These are phyloP conservation scores for Aureoboletus auriporus DNA, from an alignment of 768 basidiomycete genomes.

Conservation along the genomic window DNA sequence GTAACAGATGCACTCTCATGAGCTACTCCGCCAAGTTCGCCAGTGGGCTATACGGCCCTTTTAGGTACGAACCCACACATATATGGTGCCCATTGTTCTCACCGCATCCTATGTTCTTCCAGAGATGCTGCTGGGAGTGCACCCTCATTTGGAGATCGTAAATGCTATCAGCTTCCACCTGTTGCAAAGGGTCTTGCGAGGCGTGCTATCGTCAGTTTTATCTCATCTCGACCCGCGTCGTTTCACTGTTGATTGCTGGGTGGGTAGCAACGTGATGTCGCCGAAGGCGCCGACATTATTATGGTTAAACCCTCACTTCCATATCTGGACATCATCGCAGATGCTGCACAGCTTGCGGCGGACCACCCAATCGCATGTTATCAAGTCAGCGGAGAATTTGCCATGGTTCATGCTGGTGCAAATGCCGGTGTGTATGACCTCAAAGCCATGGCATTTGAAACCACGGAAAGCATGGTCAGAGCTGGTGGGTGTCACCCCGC, in stretches of 20 bases:
- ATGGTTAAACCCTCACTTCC: conserved; percentile 98
- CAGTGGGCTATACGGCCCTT: conserved; percentile 91
- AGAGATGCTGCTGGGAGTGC: conserved; percentile 98
- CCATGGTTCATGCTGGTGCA: conserved; percentile 95
- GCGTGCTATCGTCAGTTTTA: conserved; percentile 79
- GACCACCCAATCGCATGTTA: conserved; percentile 96
- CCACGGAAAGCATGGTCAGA: conserved; percentile 83
- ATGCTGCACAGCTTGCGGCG: conserved; percentile 74
- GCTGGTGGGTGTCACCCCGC: conserved; percentile 58
- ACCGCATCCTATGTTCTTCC: not conserved
- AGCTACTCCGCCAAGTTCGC: conserved; percentile 98
- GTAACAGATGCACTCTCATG: conserved; percentile 91
- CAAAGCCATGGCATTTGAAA: conserved; percentile 92
- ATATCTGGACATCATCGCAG: conserved; percentile 93
- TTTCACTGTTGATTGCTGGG: conserved; percentile 1
- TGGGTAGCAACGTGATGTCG: conserved; percentile 79
- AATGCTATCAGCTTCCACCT: conserved; percentile 97
- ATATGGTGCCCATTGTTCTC: not conserved
- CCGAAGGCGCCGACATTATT: conserved; percentile 95
- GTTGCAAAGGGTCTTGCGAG: conserved; percentile 84
- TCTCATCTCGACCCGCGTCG: not conserved
- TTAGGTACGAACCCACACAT: conserved; percentile 54
- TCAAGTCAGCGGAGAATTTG: conserved; percentile 96
- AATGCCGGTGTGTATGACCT: conserved; percentile 91
- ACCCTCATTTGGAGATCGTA: conserved; percentile 91